Evolutionary conservation across 2,329 filamentous ascomycete genomes (phyloP), one percentile per base, ranked within the genome.

Genomic region (Pestalotiopsis sp.): DNA sequence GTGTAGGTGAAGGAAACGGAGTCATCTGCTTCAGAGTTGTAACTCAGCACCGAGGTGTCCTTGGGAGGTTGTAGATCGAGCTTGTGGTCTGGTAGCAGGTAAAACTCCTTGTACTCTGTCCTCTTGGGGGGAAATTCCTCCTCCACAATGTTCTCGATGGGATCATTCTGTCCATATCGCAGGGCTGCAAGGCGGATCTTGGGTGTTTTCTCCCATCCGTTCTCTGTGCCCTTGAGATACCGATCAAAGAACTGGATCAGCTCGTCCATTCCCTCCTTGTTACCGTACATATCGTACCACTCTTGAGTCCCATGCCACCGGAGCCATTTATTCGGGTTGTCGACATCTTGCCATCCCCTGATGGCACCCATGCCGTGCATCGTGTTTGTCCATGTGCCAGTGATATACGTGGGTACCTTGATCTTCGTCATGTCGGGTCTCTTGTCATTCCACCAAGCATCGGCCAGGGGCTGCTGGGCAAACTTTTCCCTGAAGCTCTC

Each of bases 131-230:
- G 70, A 55, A 71, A 69, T n/a, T 69, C 61, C n/a, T 69, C 45
- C 66, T 70, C 70, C 38, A 75, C 68, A 17, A 77, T 71, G 58
- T 75, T 69, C 39, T 79, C 65, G 75, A 75, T 73, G 14, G 76
- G 69, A 38, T 74, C 68, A 64, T 49, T 74, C 68, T 73, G 71
- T 2, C 77, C 76, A 59, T 78, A 81, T 64, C 73, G 72, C 36
- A 84, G 73, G 0, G 79, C 73, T 4, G 81, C 77, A 73, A 77
- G 80, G 9, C 82, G 78, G 1, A 85, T 79, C 25, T 73, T 74
- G 0, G 83, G 81, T 0, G 82, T 86, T 60, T 78, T 74, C 65
- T 84, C 80, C 82, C 82, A 85, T 14, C 73, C 80, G 68, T 85
- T 86, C 1, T 81, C 68, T 0, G 76, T 73, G 0, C 75, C 79